These are phyloP conservation scores for Clausena lansium DNA, from an alignment of 345 rosid genomes.

Conservation along the genomic window DNA sequence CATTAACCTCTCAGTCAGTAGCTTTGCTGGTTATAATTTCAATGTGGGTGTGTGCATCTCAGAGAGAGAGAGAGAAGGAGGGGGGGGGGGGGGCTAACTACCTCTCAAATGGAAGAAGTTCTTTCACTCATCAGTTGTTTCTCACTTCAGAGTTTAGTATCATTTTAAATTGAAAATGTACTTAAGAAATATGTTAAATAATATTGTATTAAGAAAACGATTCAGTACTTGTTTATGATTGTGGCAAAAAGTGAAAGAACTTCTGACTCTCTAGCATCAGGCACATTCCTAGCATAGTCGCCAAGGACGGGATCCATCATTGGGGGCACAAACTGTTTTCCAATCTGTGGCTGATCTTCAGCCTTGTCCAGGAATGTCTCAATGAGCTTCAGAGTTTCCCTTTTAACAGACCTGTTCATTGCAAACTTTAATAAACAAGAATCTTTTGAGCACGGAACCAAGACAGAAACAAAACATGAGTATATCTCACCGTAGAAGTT, in stretches of 20 bases:
- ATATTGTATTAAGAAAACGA: not conserved
- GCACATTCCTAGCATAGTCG: constrained; percentile 95
- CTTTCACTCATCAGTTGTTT: not conserved
- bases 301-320: constrained; percentile 99
- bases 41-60: not conserved
- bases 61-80: not conserved
- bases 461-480: constrained; percentile 9
- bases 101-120: not conserved
- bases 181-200: not conserved
- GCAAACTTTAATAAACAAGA: constrained; percentile 11
- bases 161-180: not conserved
- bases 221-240: constrained; percentile 88
- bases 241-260: constrained; percentile 96
- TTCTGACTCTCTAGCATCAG: constrained; percentile 99
- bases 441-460: not conserved
- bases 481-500: constrained; percentile 70
- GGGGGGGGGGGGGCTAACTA: not conserved
- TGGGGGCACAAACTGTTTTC: constrained; percentile 98
- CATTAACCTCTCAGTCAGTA: not conserved
- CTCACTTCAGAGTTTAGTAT: not conserved
- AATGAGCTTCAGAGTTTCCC: constrained; percentile 95
- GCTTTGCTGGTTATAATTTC: not conserved
- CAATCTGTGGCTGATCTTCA: constrained; percentile 96
- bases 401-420: constrained; percentile 82
- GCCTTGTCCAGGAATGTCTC: constrained; percentile 99